Evolutionary conservation across 176 grass and related monocot species (phyloP), one percentile per base, ranked within the genome.

Genomic region (Rhynchospora pubera): DNA sequence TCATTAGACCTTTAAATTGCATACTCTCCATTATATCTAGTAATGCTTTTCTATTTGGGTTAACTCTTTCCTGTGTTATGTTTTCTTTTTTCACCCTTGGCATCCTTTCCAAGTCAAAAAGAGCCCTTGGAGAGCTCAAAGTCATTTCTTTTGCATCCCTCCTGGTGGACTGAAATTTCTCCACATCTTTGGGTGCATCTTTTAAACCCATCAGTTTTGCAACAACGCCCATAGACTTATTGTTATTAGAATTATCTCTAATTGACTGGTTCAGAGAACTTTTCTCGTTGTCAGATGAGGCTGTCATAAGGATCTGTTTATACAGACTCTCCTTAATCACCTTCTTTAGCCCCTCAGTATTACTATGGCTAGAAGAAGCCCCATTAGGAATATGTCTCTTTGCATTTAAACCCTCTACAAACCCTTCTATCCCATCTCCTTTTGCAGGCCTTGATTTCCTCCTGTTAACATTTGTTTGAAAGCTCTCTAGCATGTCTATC

Each of bases 131-230:
- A 42, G 86, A 90, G 63, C 44, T 88, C 9, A 89, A 75, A 22
- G 34, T 83, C 61, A 87, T 92, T 46, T 61, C 82, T 10, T 56
- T 85, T 67, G 87, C 85, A 0, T 89, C 90, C 86, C 85, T 92
- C 83, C 71, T 52, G n/a, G 69, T 11, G 7, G 62, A 44, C 65
- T 64, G 71, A 77, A 14, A 65, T 53, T 79, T 84, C 15, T 86
- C 84, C 57, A 43, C 19, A 9, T 60, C 55, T 48, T 9, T 47
- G 57, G 90, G 88, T 66, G 79, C 61, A 66, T 90, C 88, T 71
- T 90, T 88, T 77, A 97, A 85, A 64, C 92, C 94, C 94, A 97
- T 97, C 77, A 97, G 91, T 86, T 89, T 97, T 34, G 90, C 94
- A 82, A 97, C 86, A 79, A 97, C 80, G 42, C 88, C 89, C 81